These are phyloP conservation scores for Apophysomyces elegans DNA, from an alignment of 371 early-diverging fungal species.

Conservation along the genomic window DNA sequence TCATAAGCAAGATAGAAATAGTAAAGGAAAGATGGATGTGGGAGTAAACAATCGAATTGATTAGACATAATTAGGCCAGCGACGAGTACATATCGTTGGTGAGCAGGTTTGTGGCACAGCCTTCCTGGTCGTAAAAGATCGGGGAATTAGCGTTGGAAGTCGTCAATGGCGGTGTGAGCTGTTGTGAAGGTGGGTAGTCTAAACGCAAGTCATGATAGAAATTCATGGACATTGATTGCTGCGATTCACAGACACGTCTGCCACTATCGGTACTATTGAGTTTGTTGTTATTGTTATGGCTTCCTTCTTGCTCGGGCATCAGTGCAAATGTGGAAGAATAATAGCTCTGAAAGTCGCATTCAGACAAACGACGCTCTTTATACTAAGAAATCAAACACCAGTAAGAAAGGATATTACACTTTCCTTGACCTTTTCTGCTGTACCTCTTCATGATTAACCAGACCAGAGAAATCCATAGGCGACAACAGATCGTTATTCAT, in stretches of 20 bases:
- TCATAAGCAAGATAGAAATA: background rate
- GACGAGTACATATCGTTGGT: constrained; percentile 6
- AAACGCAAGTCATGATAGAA: constrained; percentile 28
- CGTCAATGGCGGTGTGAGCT: constrained; percentile 34
- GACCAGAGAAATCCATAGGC: constrained; percentile 2
- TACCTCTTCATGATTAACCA: background rate
- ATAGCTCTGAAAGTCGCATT: constrained; percentile 10
- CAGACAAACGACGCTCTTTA: constrained; percentile 22
- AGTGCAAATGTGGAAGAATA: constrained; percentile 1
- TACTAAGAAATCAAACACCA: constrained; percentile 3
- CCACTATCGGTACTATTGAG: constrained; percentile 5
- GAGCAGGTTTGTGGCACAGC: constrained; percentile 5
- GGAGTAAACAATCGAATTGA: too few species aligned
- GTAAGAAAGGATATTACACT: too few species aligned
- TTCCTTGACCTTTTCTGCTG: too few species aligned
- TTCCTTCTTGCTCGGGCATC: constrained; percentile 8
- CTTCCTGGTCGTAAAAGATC: constrained; percentile 3
- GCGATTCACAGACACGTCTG: background rate
- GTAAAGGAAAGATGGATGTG: background rate
- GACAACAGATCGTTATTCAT: background rate
- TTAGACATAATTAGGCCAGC: constrained; percentile 4
- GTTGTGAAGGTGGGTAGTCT: constrained; percentile 22
- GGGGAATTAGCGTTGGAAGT: constrained; percentile 20
- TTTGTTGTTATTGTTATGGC: background rate
- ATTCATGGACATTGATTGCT: constrained; percentile 17